Percentiles rank a stretch among this genome's conserved stretches.
Conservation (phyloP, 2,329 filamentous ascomycete genomes). For the Niveomyces coronatus region DNA sequence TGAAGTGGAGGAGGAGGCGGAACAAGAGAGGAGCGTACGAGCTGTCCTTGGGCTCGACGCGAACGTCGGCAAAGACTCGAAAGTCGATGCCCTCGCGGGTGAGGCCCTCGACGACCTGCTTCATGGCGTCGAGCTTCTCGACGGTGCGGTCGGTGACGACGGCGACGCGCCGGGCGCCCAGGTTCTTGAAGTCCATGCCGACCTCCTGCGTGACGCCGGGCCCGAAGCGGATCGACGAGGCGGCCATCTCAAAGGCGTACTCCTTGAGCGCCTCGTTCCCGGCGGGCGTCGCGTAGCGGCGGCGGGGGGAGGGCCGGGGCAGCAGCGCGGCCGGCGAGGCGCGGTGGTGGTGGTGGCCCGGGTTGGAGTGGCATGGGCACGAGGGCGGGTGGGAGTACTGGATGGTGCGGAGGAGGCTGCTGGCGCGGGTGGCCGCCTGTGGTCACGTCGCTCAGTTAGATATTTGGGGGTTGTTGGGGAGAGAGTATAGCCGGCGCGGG, state of each 20-base stretch:
- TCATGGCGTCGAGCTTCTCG: constrained; percentile 75
- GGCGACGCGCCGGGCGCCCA: constrained; percentile 77
- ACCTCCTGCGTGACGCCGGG: constrained; percentile 91
- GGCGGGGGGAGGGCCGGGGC: constrained; percentile 28
- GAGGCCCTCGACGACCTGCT: constrained; percentile 74
- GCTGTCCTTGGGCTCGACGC: constrained; percentile 89
- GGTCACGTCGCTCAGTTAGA: background rate
- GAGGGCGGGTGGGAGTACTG: constrained; percentile 80
- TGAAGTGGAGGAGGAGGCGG: background rate
- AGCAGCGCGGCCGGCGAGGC: constrained; percentile 50
- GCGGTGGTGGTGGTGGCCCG: constrained; percentile 70
- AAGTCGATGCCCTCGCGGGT: constrained; percentile 69
- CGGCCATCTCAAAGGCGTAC: constrained; percentile 98
- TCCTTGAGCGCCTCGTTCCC: constrained; percentile 60
- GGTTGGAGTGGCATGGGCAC: constrained; percentile 90
- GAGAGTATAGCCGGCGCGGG: too few relatives aligned
- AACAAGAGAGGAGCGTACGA: constrained; percentile 45
- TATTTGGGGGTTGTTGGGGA: background rate
- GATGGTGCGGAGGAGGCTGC: constrained; percentile 73
- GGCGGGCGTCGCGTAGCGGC: constrained; percentile 64
- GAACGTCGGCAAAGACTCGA: constrained; percentile 68
- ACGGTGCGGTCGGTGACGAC: constrained; percentile 87
- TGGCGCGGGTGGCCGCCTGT: constrained; percentile 52
- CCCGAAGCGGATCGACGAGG: constrained; percentile 87
- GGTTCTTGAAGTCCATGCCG: constrained; percentile 93